phyloP scores from a whole-genome alignment of 345 rosid species.

The Populus simonii region DNA sequence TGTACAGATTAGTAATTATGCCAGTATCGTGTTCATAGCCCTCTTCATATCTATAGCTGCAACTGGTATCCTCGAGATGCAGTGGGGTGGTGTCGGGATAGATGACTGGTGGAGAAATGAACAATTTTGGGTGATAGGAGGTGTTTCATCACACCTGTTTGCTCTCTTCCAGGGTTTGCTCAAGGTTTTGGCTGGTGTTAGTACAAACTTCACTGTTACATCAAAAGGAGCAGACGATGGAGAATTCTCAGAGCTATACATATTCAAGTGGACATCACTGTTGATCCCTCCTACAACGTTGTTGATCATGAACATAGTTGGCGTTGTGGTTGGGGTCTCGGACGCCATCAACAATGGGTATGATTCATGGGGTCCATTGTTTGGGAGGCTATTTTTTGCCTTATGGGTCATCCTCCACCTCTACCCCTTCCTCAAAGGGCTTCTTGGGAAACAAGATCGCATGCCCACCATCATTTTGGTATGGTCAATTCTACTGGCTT shows the following conservation, averaged over 20 bases:
- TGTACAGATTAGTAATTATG: constrained; percentile 90
- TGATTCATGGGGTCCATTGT: constrained; percentile 97
- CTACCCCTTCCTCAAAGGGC: constrained; percentile 97
- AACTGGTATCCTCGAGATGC: constrained; percentile 95
- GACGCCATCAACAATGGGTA: constrained; percentile 97
- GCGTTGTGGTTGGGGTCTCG: constrained; percentile 87
- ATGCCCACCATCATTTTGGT: constrained; percentile 93
- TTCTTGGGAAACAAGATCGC: constrained; percentile 90
- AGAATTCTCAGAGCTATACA: constrained; percentile 84
- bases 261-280: constrained; percentile 95
- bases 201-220: constrained; percentile 90
- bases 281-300: constrained; percentile 86
- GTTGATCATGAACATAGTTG: constrained; percentile 76
- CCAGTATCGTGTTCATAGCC: constrained; percentile 77
- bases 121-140: constrained; percentile 99
- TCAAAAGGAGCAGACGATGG: constrained; percentile 96
- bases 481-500: constrained; percentile 93
- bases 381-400: constrained; percentile 89
- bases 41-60: constrained; percentile 93
- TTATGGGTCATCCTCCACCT: constrained; percentile 93
- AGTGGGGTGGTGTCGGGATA: constrained; percentile 95
- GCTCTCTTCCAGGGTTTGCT: constrained; percentile 94
- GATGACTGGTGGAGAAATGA: constrained; percentile 99
- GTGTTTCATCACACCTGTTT: constrained; percentile 87
- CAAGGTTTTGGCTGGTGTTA: constrained; percentile 92